phyloP scores from a whole-genome alignment of 2,329 filamentous ascomycete genomes.

The Verticillium albo-atrum region DNA sequence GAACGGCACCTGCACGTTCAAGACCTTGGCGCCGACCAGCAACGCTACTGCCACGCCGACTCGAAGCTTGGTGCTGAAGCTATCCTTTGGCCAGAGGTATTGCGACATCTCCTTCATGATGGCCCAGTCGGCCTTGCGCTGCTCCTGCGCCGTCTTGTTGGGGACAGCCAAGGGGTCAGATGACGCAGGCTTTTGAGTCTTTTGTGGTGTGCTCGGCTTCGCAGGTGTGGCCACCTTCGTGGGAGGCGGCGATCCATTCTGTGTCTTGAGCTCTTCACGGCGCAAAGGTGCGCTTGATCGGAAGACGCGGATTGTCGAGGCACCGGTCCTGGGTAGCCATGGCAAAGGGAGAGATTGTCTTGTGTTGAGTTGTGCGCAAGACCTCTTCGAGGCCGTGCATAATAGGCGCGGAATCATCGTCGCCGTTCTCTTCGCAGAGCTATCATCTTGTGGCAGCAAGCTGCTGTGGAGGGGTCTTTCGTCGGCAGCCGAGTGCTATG shows the following conservation, averaged over 20 bases:
- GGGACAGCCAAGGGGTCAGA: conserved; percentile 57
- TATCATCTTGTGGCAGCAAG: not conserved
- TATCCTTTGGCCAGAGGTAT: conserved; percentile 94
- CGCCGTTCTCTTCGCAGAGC: not conserved
- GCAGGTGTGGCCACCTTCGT: not conserved
- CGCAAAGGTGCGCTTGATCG: conserved; percentile 9
- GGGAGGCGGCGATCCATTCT: not conserved
- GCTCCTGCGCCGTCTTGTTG: conserved; percentile 72
- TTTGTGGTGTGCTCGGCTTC: not conserved
- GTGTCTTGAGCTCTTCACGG: conserved; percentile 2
- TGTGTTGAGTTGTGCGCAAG: not conserved
- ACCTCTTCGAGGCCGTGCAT: not conserved
- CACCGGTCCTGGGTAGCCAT: conserved; percentile 10
- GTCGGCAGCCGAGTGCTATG: not conserved
- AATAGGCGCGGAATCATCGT: not conserved
- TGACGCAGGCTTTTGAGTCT: conserved; percentile 8
- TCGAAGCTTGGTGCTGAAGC: conserved; percentile 74
- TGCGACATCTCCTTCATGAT: conserved; percentile 97
- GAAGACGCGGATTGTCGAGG: conserved; percentile 10
- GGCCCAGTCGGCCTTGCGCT: conserved; percentile 95
- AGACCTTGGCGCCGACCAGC: conserved; percentile 83
- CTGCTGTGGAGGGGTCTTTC: not conserved
- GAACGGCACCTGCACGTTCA: conserved; percentile 97
- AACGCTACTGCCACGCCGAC: conserved; percentile 81
- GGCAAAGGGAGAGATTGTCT: not conserved